Evolutionary conservation across 2,329 filamentous ascomycete species (phyloP).

Genomic region (Cadophora luteo-olivacea): DNA sequence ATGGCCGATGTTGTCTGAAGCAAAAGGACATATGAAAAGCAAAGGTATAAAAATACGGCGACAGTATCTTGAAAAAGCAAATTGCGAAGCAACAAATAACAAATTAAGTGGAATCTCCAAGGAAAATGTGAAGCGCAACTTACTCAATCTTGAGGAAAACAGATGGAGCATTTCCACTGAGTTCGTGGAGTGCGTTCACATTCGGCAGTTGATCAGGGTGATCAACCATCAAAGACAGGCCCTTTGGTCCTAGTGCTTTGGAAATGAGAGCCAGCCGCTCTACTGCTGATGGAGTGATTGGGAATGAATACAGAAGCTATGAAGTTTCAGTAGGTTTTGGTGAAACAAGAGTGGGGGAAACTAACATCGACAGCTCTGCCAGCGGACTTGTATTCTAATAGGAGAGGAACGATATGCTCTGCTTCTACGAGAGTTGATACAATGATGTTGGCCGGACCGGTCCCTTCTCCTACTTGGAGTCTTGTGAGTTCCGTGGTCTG

Average conservation of each 20-base stretch:
- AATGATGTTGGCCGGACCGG: constrained; percentile 61
- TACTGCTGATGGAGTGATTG: constrained; percentile 66
- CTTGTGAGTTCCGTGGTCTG: constrained; percentile 71
- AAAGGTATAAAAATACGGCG: no score
- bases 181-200: constrained; percentile 51
- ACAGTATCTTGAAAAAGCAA: no score
- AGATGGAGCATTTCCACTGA: constrained; percentile 55
- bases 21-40: no score
- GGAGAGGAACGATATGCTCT: constrained; percentile 67
- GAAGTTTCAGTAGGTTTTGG: constrained; percentile 13
- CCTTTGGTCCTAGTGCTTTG: constrained; percentile 58
- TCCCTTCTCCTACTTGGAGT: constrained; percentile 69
- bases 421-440: constrained; percentile 79
- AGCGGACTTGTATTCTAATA: constrained; percentile 61
- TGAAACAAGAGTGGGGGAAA: constrained; percentile 22
- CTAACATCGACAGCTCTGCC: constrained; percentile 66
- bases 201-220: constrained; percentile 65
- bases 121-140: neutral
- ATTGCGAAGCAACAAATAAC: neutral
- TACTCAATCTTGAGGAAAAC: constrained; percentile 70
- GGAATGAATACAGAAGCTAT: constrained; percentile 66
- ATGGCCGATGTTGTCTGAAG: no score
- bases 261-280: constrained; percentile 65
- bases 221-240: constrained; percentile 73
- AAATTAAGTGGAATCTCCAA: no score